Conservation (phyloP, 257 asterid species). For the Mentha longifolia region DNA sequence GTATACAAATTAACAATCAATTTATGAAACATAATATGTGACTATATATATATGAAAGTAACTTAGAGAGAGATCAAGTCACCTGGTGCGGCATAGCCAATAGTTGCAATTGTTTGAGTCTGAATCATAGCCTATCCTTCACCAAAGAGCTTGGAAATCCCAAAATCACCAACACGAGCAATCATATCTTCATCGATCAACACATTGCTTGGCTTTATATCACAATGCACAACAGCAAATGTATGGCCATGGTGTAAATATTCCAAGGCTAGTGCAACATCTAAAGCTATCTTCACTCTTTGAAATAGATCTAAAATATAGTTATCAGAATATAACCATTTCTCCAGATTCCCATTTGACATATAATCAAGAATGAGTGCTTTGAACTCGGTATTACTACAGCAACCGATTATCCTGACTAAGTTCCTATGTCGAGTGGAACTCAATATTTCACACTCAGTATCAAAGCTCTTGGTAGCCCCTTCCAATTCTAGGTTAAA, state of each 20-base stretch:
- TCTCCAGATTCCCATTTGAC: background rate
- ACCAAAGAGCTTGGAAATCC: background rate
- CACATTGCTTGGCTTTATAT: background rate
- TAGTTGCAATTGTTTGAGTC: background rate
- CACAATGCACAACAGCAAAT: background rate
- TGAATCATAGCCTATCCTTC: background rate
- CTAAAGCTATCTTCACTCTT: background rate
- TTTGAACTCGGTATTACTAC: background rate
- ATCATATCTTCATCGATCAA: background rate
- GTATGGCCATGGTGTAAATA: background rate
- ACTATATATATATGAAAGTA: background rate
- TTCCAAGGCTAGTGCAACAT: slow-evolving; percentile 6
- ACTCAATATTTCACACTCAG: background rate
- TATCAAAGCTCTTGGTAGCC: slow-evolving; percentile 10
- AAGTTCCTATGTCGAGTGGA: background rate
- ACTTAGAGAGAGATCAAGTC: background rate
- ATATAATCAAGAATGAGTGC: background rate
- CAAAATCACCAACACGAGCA: background rate
- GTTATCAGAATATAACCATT: background rate
- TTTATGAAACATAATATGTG: background rate
- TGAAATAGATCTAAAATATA: background rate
- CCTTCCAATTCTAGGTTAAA: slow-evolving; percentile 29
- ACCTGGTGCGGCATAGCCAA: slow-evolving; percentile 9
- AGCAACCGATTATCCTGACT: background rate
- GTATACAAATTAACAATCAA: background rate